phyloP scores from a whole-genome alignment of 768 basidiomycete species.

The Coprinopsis strossmayeri region DNA sequence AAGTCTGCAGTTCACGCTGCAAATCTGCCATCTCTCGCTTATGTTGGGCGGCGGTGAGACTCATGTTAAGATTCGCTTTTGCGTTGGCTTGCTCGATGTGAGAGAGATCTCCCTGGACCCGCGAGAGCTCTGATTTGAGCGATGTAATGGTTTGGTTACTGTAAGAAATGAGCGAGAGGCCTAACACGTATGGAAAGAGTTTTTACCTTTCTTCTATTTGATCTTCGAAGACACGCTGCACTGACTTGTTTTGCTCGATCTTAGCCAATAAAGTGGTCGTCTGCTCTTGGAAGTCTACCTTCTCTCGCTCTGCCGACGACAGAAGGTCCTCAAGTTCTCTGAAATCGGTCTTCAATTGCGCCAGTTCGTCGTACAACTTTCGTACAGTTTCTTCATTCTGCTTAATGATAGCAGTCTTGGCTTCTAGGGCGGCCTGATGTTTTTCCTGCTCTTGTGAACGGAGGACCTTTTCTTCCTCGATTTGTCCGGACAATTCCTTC shows the following conservation, averaged over 20 bases:
- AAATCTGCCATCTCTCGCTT: conserved; percentile 56
- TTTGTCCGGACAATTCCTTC: neutral
- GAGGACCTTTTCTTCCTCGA: neutral
- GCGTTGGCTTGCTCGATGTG: conserved; percentile 52
- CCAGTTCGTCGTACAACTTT: conserved; percentile 3
- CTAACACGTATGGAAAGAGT: conserved; percentile 2
- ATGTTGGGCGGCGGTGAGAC: conserved; percentile 58
- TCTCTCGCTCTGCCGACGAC: conserved; percentile 29
- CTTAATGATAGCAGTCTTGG: neutral
- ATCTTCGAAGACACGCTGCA: conserved; percentile 56
- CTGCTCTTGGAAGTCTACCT: conserved; percentile 42
- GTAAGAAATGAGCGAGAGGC: conserved; percentile 3
- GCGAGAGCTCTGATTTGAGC: conserved; percentile 35
- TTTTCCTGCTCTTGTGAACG: neutral
- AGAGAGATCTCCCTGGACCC: conserved; percentile 36
- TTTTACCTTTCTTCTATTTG: conserved; percentile 58
- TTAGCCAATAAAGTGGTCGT: conserved; percentile 59
- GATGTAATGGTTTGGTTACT: conserved; percentile 43
- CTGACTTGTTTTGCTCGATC: conserved; percentile 54
- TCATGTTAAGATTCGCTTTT: conserved; percentile 59
- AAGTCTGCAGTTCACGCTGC: conserved; percentile 46
- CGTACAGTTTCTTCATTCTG: neutral
- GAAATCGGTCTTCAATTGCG: conserved; percentile 8
- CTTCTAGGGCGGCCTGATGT: neutral
- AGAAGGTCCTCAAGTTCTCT: neutral